These are phyloP conservation scores for Aspergillus diversus DNA, from an alignment of 495 filamentous ascomycete species.

Conservation along the genomic window DNA sequence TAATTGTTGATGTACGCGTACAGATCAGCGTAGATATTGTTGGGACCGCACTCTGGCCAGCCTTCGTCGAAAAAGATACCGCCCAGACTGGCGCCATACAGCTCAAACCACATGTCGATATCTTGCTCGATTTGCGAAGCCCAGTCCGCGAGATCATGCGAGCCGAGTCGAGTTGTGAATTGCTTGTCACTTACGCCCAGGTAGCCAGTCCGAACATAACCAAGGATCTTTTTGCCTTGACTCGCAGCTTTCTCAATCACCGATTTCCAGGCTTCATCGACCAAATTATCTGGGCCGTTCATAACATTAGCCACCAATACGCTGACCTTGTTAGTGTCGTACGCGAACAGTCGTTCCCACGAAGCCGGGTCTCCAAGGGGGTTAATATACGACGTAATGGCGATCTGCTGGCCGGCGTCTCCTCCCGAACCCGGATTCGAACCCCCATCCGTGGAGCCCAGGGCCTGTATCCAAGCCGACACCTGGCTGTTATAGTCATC, in stretches of 20 bases:
- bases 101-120: constrained; percentile 28
- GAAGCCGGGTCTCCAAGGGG: constrained; percentile 25
- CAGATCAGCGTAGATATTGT: constrained; percentile 21
- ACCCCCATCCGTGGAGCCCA: constrained; percentile 12
- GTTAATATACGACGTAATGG: constrained; percentile 29
- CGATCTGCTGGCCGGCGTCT: constrained; percentile 23
- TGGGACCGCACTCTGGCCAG: constrained; percentile 25
- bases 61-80: constrained; percentile 32
- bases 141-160: constrained; percentile 22
- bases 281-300: constrained; percentile 24
- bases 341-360: constrained; percentile 24
- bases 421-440: constrained; percentile 12
- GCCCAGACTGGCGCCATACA: constrained; percentile 23
- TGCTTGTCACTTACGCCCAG: constrained; percentile 25
- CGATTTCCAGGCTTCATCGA: constrained; percentile 16
- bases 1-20: constrained; percentile 22
- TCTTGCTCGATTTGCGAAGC: constrained; percentile 27
- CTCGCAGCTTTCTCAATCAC: constrained; percentile 22
- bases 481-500: constrained; percentile 15
- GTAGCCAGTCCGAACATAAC: constrained; percentile 31
- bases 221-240: constrained; percentile 25
- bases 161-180: constrained; percentile 27
- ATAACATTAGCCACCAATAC: constrained; percentile 27
- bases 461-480: constrained; percentile 11
- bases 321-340: constrained; percentile 16